A percentile compares a stretch with the other conserved stretches of the same genome.
These are phyloP conservation scores for Helicostylum pulchrum DNA, from an alignment of 192 early-diverging fungal genomes.

Conservation along the genomic window DNA sequence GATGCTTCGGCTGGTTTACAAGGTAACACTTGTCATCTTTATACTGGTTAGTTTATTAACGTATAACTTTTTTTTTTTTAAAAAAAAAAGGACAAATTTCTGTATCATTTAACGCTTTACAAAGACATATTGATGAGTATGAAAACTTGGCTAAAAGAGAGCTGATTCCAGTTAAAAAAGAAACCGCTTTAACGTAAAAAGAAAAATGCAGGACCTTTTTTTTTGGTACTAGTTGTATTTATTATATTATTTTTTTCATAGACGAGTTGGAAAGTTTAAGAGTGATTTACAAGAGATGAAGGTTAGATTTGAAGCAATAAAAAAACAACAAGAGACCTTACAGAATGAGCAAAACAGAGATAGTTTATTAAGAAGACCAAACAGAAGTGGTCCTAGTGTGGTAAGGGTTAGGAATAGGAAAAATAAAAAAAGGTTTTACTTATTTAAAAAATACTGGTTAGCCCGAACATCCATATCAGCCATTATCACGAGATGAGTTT, in stretches of 20 bases:
- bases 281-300: conserved; percentile 48
- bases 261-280: conserved; percentile 52
- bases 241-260: conserved; percentile 19
- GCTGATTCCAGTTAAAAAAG: conserved; percentile 51
- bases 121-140: conserved; percentile 58
- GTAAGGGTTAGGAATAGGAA: not conserved
- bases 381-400: conserved; percentile 9
- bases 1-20: conserved; percentile 56
- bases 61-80: no score
- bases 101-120: conserved; percentile 44
- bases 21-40: conserved; percentile 34
- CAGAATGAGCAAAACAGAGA: conserved; percentile 41
- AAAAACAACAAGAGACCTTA: conserved; percentile 45
- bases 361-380: conserved; percentile 44
- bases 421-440: not conserved
- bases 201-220: not conserved
- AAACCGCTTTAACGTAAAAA: conserved; percentile 52
- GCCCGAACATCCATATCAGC: conserved; percentile 47
- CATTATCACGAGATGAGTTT: conserved; percentile 37
- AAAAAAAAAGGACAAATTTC: conserved; percentile 50
- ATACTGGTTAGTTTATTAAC: not conserved
- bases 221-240: not conserved
- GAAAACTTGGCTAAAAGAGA: conserved; percentile 54
- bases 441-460: conserved; percentile 5
- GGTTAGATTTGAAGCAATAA: conserved; percentile 41